A percentile compares a stretch with the other conserved stretches of the same genome.
Evolutionary conservation across 1,284 basidiomycete genomes (phyloP).

Genomic region (Ceratobasidium papillatum): DNA sequence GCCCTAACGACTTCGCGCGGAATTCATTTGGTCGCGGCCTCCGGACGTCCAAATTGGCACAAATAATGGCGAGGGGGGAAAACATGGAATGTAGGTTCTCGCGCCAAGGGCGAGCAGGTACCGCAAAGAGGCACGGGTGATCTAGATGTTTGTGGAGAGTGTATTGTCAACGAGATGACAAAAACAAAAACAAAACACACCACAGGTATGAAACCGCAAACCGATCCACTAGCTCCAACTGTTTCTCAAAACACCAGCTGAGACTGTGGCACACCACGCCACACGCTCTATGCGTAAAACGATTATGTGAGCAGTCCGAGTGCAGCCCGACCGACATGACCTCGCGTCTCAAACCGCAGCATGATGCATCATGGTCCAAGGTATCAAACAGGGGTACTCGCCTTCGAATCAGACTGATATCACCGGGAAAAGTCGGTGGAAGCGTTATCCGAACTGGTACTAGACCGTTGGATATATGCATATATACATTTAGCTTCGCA

Average conservation of each 20-base stretch:
- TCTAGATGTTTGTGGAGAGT: too few species aligned
- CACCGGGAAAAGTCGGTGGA: neutral
- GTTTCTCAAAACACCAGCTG: slow-evolving; percentile 16
- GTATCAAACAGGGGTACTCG: slow-evolving; percentile 11
- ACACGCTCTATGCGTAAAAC: neutral
- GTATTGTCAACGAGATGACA: neutral
- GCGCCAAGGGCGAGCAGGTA: neutral
- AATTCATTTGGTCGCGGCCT: slow-evolving; percentile 14
- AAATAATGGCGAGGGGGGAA: neutral
- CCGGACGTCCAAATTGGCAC: neutral
- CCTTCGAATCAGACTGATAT: slow-evolving; percentile 16
- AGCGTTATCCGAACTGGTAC: neutral
- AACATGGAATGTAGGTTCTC: neutral
- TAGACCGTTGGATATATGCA: neutral
- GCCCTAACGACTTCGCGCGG: neutral
- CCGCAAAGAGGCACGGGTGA: too few species aligned
- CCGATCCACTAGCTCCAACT: neutral
- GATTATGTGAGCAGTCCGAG: neutral
- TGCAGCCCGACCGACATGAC: neutral
- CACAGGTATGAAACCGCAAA: neutral
- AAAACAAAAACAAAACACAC: slow-evolving; percentile 5
- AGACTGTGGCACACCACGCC: neutral
- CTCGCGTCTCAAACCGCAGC: slow-evolving; percentile 10
- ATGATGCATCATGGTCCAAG: neutral
- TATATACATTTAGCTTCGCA: neutral